Base-by-base conservation (phyloP, 2,329 filamentous ascomycete species). In the Fusarium nodosum region DNA sequence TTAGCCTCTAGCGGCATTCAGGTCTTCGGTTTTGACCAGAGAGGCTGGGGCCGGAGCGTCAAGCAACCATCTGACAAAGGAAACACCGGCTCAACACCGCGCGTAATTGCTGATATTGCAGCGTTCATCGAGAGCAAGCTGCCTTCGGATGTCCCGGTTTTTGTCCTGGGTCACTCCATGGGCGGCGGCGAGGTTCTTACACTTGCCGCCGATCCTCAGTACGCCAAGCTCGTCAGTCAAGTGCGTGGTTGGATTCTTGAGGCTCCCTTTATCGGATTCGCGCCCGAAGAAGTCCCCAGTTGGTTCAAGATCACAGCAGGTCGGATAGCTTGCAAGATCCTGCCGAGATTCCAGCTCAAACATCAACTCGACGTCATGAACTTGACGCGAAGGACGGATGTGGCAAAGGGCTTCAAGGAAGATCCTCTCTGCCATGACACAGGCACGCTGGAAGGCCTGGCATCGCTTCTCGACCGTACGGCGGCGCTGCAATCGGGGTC, bases 121-220 rank as follows among this genome's bases (percentile, higher is more conserved):
- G 89, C 90, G 44, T 93, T 97, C 77, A 84, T 96, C 70, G 84
- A 84, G 62, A 81, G 83, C 33, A 86, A 91, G 66, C 81, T 90
- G 7, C 85, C 85, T 12, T 78, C 79, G 26, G 74, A 79, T 6
- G 81, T 83, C 36, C 93, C 93, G 0, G 76, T 97, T 18, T 97
- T 97, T 80, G 85, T 97, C 22, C 89, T 96, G 83, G 94, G 94
- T 55, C 93, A 97, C 80, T 94, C 91, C 24, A 97, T 97, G 93
- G 94, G 94, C 69, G 94, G 94, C 62, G 93, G 89, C 26, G 87
- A 97, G 79, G 87, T 90, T 8, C 82, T 97, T 11, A 89, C 87
- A 44, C 78, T 91, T 24, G 85, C 85, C 26, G 84, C 82, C 57
- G 82, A 85, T 56, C 77, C 83, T 1, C 64, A 78, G 57, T 85